Evolutionary conservation across 495 filamentous ascomycete species (phyloP), one percentile per base, ranked within the genome.

Genomic region (Lasiosphaeria hispida): DNA sequence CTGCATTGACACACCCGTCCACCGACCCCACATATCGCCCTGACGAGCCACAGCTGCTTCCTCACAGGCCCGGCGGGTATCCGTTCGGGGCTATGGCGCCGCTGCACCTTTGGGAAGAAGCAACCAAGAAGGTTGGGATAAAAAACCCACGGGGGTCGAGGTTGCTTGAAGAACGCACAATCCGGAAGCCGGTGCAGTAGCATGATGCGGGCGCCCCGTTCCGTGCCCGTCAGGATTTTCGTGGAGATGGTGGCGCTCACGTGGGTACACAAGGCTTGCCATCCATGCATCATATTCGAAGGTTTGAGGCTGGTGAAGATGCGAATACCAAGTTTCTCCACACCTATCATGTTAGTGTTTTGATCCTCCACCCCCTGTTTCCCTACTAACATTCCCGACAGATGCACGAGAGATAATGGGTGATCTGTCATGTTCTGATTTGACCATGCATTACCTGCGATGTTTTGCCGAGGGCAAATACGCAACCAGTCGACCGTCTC

Each of bases 151-250:
- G 48, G 55, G 44, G 11, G 47, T 52, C 44, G 33, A 41, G 34
- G 14, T 8, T 19, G 48, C 8, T 43, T 40, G 37, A 17, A 36
- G 14, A 13, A 53, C 23, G 39, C 56, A 55, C 11, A n/a, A 35
- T 19, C 43, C 38, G 48, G 34, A 43, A 15, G 23, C 64, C 56
- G 66, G 55, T 69, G 66, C 66, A 69, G 53, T 65, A 65, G 64
- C 49, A 57, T 43, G 52, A 62, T 69, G 66, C 64, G 57, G 52
- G 48, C 48, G 61, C 52, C 63, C 66, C 55, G 60, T 61, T 64
- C 64, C 61, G 61, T 61, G 5, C 48, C 14, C 36, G 14, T 19
- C 40, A 18, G 13, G 30, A 15, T 10, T 23, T 17, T 9, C 15
- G n/a, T 11, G 36, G 23, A 30, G 23, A 30, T 30, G 23, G 36